phyloP scores from a whole-genome alignment of 192 early-diverging fungal species.

The Chytriomyces sp. region DNA sequence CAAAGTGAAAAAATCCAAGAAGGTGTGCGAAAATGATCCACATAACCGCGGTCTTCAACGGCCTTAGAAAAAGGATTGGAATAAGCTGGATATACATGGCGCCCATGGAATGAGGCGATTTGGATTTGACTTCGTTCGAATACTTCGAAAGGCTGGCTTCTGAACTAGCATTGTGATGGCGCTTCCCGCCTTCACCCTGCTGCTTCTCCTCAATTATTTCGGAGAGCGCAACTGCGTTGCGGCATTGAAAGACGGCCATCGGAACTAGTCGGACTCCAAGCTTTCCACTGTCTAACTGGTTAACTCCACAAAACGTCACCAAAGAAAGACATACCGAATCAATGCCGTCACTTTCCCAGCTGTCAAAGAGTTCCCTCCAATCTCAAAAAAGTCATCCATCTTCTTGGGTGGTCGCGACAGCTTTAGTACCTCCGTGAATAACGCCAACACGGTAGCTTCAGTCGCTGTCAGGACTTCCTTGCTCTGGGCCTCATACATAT shows the following conservation, averaged over 20 bases:
- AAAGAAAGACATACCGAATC: slow-evolving; percentile 6
- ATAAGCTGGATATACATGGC: slow-evolving; percentile 3
- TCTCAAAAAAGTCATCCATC: slow-evolving; percentile 48
- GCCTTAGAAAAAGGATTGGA: background rate
- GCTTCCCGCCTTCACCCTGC: background rate
- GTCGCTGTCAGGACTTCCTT: background rate
- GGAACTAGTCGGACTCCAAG: slow-evolving; percentile 8
- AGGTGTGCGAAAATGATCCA: slow-evolving; percentile 9
- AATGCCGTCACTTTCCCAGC: slow-evolving; percentile 17
- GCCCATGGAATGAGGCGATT: background rate
- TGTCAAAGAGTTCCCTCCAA: slow-evolving; percentile 43
- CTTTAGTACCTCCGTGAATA: slow-evolving; percentile 39
- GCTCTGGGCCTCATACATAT: background rate
- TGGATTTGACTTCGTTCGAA: background rate
- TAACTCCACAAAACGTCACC: background rate
- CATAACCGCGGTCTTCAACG: background rate
- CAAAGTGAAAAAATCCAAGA: background rate
- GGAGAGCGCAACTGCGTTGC: background rate
- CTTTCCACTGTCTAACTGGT: background rate
- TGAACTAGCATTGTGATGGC: background rate
- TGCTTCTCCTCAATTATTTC: background rate
- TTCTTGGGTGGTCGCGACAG: slow-evolving; percentile 10
- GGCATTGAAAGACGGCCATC: slow-evolving; percentile 12
- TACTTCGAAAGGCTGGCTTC: background rate
- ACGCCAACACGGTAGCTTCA: slow-evolving; percentile 15